Evolutionary conservation across 208 protist genomes (phyloP).

Genomic region (Naegleria fowleri): DNA sequence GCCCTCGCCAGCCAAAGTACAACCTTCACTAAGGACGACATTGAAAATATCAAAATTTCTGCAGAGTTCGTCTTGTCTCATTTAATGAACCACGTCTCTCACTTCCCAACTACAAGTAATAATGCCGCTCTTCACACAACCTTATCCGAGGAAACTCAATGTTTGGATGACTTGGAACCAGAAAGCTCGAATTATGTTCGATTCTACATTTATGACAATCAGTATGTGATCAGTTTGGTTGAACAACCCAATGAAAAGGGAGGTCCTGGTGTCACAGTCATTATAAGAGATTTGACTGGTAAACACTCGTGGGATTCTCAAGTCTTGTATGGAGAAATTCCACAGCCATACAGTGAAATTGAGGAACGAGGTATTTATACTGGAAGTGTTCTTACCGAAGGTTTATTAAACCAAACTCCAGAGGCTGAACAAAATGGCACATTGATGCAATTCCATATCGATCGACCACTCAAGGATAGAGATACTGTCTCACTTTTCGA

Average conservation of each 20-base stretch:
- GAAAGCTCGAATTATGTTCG: not conserved
- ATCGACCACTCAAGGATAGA: not conserved
- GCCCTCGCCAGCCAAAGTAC: not conserved
- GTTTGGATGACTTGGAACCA: not conserved
- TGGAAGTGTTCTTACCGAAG: not conserved
- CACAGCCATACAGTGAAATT: not conserved
- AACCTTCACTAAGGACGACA: not conserved
- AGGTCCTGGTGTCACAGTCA: not conserved
- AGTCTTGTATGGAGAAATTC: not conserved
- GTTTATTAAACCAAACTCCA: not conserved
- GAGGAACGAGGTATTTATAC: not conserved
- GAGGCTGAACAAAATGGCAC: not conserved
- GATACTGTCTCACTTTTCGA: not conserved
- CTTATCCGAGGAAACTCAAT: not conserved
- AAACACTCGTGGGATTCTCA: not conserved
- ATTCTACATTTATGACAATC: not conserved
- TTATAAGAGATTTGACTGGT: conserved; percentile 1
- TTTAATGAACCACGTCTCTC: not conserved
- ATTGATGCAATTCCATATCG: not conserved
- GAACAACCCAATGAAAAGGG: conserved; percentile 16
- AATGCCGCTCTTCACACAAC: not conserved
- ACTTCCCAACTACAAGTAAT: not conserved
- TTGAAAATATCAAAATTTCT: not conserved
- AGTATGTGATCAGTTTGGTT: not conserved
- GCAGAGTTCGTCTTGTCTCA: not conserved